Conservation (phyloP, 2,329 filamentous ascomycete genomes). For the Malbranchea zuffiana region DNA sequence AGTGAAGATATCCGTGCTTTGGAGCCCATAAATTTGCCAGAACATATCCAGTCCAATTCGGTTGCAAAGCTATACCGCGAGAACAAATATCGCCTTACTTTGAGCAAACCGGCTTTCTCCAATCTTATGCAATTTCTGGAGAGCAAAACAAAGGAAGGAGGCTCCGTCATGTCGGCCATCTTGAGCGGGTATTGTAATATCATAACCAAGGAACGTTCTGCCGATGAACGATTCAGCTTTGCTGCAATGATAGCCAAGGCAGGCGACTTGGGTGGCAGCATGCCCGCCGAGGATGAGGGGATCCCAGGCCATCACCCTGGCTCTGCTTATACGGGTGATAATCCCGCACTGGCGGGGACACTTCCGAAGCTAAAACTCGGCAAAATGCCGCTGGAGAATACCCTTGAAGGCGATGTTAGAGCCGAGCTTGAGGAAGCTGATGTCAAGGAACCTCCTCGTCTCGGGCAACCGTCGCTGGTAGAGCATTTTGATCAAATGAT, state of each 20-base stretch:
- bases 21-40: conserved; percentile 60
- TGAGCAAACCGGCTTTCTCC: conserved; percentile 76
- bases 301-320: conserved; percentile 58
- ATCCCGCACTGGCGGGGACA: conserved; percentile 46
- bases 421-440: conserved; percentile 82
- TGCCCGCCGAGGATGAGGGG: conserved; percentile 56
- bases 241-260: conserved; percentile 48
- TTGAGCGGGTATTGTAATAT: conserved; percentile 53
- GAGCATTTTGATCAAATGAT: conserved; percentile 81
- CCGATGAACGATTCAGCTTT: conserved; percentile 49
- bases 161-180: conserved; percentile 64
- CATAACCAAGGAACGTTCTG: conserved; percentile 47
- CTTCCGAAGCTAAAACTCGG: conserved; percentile 62
- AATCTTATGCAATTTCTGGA: conserved; percentile 83
- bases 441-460: conserved; percentile 56
- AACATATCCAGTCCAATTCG: conserved; percentile 66
- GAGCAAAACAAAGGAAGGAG: conserved; percentile 70
- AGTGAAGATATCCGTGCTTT: conserved; percentile 68
- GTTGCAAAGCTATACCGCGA: conserved; percentile 70
- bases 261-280: conserved; percentile 41
- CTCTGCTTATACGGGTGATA: conserved; percentile 49
- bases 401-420: conserved; percentile 73
- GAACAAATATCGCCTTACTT: conserved; percentile 78
- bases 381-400: conserved; percentile 68
- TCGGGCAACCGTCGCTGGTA: conserved; percentile 62